These are phyloP conservation scores for Chytridiales sp. DNA, from an alignment of 371 early-diverging fungal species.

Conservation along the genomic window DNA sequence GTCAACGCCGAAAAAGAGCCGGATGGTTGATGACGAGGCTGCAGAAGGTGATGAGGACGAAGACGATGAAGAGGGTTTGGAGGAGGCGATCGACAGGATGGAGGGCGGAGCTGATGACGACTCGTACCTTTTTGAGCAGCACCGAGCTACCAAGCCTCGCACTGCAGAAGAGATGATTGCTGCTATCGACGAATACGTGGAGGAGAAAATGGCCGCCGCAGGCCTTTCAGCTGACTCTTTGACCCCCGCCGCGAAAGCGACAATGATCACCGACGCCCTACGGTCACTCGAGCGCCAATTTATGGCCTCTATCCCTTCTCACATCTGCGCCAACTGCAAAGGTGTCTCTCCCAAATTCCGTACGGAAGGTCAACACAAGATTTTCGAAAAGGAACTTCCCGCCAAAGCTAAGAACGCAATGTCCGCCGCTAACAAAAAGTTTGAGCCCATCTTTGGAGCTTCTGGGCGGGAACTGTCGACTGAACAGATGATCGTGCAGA, in stretches of 20 bases:
- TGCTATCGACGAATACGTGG: constrained; percentile 74
- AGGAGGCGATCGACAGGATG: constrained; percentile 40
- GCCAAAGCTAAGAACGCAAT: constrained; percentile 70
- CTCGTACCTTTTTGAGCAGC: constrained; percentile 51
- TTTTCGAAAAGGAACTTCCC: constrained; percentile 78
- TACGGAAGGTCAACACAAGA: constrained; percentile 81
- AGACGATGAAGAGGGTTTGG: constrained; percentile 35
- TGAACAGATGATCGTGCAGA: constrained; percentile 13
- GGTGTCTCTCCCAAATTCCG: constrained; percentile 79
- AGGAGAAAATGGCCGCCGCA: constrained; percentile 30
- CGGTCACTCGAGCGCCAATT: constrained; percentile 45
- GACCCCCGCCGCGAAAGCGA: constrained; percentile 27
- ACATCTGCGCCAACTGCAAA: constrained; percentile 79
- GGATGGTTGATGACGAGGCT: constrained; percentile 41
- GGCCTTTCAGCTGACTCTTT: constrained; percentile 7
- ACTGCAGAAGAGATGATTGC: constrained; percentile 74
- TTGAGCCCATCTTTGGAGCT: constrained; percentile 41
- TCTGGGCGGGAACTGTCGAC: constrained; percentile 23
- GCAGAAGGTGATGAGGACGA: constrained; percentile 44
- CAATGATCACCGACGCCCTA: constrained; percentile 41
- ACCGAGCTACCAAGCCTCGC: constrained; percentile 64
- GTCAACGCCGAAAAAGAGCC: constrained; percentile 13
- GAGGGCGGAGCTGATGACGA: constrained; percentile 51
- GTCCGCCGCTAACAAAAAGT: constrained; percentile 56
- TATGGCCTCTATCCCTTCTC: constrained; percentile 41